Base-by-base conservation (phyloP, 2,329 filamentous ascomycete species). In the Cladosporium sp. region DNA sequence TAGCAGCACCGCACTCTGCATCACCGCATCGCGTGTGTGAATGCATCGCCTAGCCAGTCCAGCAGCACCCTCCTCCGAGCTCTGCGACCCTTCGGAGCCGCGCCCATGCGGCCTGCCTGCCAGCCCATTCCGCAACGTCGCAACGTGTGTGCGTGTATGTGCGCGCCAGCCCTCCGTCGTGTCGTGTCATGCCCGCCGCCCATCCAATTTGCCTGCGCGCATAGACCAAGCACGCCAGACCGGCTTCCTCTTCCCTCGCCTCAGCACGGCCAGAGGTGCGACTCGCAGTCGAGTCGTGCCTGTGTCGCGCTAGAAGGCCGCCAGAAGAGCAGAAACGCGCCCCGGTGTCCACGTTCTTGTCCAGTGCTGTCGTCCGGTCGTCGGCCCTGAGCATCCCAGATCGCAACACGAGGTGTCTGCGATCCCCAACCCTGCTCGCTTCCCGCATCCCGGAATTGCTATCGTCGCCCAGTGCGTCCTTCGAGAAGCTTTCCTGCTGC, bases 291-390 rank as follows among this genome's bases (percentile, higher is more conserved):
- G 44, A n/a, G 39, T 24, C 36, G 15, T 44, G 40, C 15, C 19
- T 50, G 45, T 35, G 19, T 37, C 47, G 28, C 56, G 39, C 56
- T 58, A 58, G 56, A 58, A 54, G 40, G 56, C 49, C 56, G 42
- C 56, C 56, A 58, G 56, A 58, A 58, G 32, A 17, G 37, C 45
- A 57, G 40, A 49, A 56, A 48, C 44, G 32, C 36, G 37, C 50
- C 17, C 45, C 19, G 25, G 24, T 13, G 45, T 32, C 15, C 45
- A 20, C 24, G n/a, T 28, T 48, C 34, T 37, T n/a, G 37, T 40
- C 32, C 36, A 28, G 17, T 40, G 20, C 28, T 34, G 34, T 5
- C 5, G 40, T 44, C 50, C 50, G 50, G 45, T 22, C 36, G 50
- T 20, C 50, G 50, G 51, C 51, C 51, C 51, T 25, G 32, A n/a